A percentile compares a stretch with the other conserved stretches of the same genome.
phyloP scores from a whole-genome alignment of 2,329 filamentous ascomycete genomes.

The Clarireedia monteithiana region DNA sequence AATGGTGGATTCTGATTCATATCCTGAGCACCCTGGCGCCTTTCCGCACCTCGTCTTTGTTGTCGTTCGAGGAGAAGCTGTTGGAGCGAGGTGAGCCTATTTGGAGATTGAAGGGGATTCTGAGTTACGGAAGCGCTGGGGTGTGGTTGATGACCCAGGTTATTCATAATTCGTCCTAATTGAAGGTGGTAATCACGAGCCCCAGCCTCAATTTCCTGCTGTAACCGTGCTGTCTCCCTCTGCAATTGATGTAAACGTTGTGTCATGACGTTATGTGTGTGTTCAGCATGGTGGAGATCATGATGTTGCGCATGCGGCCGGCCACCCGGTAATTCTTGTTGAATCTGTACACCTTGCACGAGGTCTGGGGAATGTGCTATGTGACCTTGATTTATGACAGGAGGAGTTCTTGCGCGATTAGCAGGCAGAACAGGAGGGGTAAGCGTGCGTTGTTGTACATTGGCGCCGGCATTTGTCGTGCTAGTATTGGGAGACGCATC shows the following conservation, averaged over 20 bases:
- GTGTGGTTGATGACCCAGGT: conserved; percentile 5
- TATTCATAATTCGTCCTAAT: conserved; percentile 1
- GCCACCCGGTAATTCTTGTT: conserved; percentile 14
- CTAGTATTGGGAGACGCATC: conserved; percentile 11
- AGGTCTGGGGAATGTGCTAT: neutral
- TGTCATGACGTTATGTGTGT: conserved; percentile 22
- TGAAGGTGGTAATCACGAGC: conserved; percentile 3
- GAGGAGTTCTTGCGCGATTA: neutral
- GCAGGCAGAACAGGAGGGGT: conserved; percentile 6
- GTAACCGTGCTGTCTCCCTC: conserved; percentile 37
- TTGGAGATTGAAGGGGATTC: neutral
- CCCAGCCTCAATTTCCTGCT: conserved; percentile 29
- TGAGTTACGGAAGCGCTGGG: neutral
- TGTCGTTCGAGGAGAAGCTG: conserved; percentile 5
- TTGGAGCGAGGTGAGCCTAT: conserved; percentile 2
- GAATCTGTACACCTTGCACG: conserved; percentile 6
- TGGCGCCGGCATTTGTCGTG: neutral
- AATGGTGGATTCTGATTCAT: conserved; percentile 8
- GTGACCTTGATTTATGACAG: conserved; percentile 17
- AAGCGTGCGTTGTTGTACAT: neutral
- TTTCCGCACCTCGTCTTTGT: conserved; percentile 19
- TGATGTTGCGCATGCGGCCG: conserved; percentile 22
- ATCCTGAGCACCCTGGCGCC: conserved; percentile 20
- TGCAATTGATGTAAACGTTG: conserved; percentile 42
- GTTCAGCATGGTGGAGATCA: conserved; percentile 16